Evolutionary conservation across 2,329 filamentous ascomycete species (phyloP).

Genomic region (Phoma herbarum): DNA sequence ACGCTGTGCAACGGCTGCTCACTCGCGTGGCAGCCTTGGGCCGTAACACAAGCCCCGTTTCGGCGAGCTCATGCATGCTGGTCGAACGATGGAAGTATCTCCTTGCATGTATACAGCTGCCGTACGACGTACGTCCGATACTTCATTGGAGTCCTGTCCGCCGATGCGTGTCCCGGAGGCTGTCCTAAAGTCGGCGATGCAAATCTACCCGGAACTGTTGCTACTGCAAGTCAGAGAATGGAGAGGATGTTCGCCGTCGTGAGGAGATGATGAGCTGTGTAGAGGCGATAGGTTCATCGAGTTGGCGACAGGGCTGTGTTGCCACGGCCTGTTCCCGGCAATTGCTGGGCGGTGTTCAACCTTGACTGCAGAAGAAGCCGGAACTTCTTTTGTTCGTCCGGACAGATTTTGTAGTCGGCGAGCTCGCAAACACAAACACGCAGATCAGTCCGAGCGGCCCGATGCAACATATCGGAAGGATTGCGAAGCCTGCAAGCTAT

Average conservation of each 20-base stretch:
- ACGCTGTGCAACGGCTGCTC: constrained; percentile 14
- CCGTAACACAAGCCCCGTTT: constrained; percentile 11
- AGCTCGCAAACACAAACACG: not conserved
- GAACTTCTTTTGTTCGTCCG: not conserved
- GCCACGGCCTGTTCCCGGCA: not conserved
- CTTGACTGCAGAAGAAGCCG: not conserved
- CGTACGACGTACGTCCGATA: not conserved
- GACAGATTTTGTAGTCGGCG: not conserved
- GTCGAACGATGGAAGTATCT: constrained; percentile 1
- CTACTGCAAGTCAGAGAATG: not conserved
- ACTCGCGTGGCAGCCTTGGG: constrained; percentile 10
- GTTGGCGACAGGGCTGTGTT: not conserved
- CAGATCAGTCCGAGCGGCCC: not conserved
- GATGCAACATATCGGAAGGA: not conserved
- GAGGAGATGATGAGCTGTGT: not conserved
- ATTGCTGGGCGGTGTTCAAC: not conserved
- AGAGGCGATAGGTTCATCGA: not conserved
- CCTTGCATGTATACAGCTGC: constrained; percentile 1
- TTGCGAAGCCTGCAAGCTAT: not conserved
- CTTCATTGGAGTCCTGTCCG: not conserved
- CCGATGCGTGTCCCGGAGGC: not conserved
- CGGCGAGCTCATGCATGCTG: constrained; percentile 15
- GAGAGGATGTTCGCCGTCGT: not conserved
- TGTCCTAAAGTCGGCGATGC: not conserved
- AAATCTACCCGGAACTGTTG: not conserved